A percentile compares a stretch with the other conserved stretches of the same genome.
phyloP scores from a whole-genome alignment of 331 rosid genomes.

The Saraca asoca region DNA sequence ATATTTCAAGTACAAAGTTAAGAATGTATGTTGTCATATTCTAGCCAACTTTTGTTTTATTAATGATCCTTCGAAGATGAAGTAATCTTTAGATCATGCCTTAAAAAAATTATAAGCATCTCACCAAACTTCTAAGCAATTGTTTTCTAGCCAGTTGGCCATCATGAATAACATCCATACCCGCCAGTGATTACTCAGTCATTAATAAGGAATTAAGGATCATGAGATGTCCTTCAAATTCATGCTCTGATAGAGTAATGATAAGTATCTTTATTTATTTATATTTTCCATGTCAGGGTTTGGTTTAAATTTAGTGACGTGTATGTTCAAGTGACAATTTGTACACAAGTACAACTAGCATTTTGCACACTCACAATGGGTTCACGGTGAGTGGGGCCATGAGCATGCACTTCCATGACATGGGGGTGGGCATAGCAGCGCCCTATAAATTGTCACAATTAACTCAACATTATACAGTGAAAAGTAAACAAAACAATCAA shows the following conservation, averaged over 20 bases:
- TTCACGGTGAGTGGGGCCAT: no score
- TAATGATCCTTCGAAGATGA: slow-evolving; percentile 15
- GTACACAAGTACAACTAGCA: no score
- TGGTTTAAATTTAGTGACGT: no score
- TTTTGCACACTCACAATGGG: no score
- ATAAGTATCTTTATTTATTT: no score
- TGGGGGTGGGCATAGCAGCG: no score
- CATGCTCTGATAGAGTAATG: no score
- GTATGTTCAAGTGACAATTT: no score
- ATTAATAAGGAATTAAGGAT: no score
- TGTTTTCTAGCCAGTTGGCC: slow-evolving; percentile 6
- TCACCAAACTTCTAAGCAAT: slow-evolving; percentile 23
- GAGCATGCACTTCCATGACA: no score
- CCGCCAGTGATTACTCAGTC: background rate
- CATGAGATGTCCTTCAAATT: no score
- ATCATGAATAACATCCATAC: background rate
- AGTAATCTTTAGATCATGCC: background rate
- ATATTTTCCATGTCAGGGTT: no score
- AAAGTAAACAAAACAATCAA: slow-evolving; percentile 4
- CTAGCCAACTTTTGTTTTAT: slow-evolving; percentile 23
- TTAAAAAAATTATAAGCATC: slow-evolving; percentile 16
- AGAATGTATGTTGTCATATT: slow-evolving; percentile 19
- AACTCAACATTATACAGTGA: slow-evolving; percentile 16
- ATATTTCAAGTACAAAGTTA: slow-evolving; percentile 29
- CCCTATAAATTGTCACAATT: slow-evolving; percentile 8